phyloP scores from a whole-genome alignment of 73 alveolate species.

The Paramecium tetraurelia region DNA sequence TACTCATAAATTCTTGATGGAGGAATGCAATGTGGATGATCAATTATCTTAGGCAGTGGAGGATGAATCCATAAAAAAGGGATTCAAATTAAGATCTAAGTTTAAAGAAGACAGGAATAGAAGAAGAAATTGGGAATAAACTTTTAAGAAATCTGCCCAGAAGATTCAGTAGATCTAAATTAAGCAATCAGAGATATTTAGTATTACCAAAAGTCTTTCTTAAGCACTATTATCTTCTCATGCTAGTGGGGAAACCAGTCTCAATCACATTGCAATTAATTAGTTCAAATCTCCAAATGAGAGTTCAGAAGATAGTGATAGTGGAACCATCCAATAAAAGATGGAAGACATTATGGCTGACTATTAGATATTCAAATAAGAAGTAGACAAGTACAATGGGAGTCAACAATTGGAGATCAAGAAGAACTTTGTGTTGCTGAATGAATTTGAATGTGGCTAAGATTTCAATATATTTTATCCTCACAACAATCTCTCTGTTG shows the following conservation, averaged over 20 bases:
- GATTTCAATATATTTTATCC: not conserved
- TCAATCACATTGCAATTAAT: not conserved
- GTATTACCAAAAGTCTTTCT: not conserved
- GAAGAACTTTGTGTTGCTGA: not conserved
- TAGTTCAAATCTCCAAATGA: not conserved
- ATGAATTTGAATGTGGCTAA: not conserved
- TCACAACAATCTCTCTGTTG: slow-evolving; percentile 22
- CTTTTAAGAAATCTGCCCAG: not conserved
- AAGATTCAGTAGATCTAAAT: not conserved
- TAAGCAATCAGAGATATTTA: not conserved
- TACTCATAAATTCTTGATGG: not conserved
- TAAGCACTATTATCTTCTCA: not conserved
- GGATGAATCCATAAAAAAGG: not conserved
- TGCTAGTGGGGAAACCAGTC: not conserved
- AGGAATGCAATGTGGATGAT: slow-evolving; percentile 33
- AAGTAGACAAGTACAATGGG: slow-evolving; percentile 19
- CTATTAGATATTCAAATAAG: not conserved
- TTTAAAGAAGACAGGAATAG: slow-evolving; percentile 14
- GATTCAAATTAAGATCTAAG: slow-evolving; percentile 17
- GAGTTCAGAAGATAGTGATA: not conserved
- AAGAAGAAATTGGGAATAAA: not conserved
- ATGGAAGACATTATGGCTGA: not conserved
- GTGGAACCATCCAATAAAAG: not conserved
- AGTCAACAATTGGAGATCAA: not conserved
- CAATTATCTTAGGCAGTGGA: not conserved